These are phyloP conservation scores for Cordyceps fumosorosea DNA, from an alignment of 2,329 filamentous ascomycete genomes.

Conservation along the genomic window DNA sequence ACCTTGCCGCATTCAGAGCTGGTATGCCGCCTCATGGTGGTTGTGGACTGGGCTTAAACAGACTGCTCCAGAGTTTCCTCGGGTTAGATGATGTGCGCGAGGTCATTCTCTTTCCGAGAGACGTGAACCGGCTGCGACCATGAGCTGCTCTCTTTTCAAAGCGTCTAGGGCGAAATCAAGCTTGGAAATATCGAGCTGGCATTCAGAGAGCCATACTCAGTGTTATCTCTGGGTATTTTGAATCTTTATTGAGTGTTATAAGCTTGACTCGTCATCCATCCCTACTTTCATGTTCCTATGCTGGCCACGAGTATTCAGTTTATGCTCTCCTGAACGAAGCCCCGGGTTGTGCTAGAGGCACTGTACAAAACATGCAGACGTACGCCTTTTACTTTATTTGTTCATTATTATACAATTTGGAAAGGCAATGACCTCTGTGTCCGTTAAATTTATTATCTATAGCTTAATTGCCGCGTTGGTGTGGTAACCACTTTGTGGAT, in stretches of 20 bases:
- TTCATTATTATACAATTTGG: not conserved
- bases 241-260: too few relatives aligned
- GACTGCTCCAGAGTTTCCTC: not conserved
- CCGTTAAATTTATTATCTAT: too few relatives aligned
- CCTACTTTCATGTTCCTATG: too few relatives aligned
- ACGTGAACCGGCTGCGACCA: not conserved
- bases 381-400: not conserved
- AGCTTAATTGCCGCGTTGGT: too few relatives aligned
- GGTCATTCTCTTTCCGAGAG: not conserved
- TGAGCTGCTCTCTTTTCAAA: not conserved
- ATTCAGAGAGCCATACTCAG: too few relatives aligned
- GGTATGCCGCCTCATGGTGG: slow-evolving; percentile 4
- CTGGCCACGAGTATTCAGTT: not conserved
- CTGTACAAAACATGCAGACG: not conserved
- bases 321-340: not conserved
- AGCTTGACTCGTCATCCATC: too few relatives aligned
- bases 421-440: too few relatives aligned
- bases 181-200: too few relatives aligned
- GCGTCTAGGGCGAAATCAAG: not conserved
- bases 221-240: too few relatives aligned
- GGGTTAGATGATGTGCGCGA: not conserved
- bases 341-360: not conserved
- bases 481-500: too few relatives aligned
- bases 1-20: not conserved
- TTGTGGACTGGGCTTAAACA: not conserved